Conservation (phyloP, 2,329 filamentous ascomycete species). For the Pyrenophora graminea region DNA sequence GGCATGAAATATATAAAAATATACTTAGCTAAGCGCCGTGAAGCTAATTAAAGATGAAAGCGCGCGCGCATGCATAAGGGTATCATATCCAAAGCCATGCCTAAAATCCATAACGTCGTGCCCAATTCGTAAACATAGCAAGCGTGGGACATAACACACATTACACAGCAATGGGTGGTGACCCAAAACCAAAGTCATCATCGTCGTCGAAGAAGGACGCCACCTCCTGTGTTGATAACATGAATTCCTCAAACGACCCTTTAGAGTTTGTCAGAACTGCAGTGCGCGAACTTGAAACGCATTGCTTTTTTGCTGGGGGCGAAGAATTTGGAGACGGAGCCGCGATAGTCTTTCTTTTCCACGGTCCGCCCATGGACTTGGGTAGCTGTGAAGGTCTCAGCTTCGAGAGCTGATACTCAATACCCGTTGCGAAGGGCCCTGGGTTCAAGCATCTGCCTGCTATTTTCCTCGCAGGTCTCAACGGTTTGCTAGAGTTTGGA, state of each 20-base stretch:
- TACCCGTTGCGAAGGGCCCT: constrained; percentile 7
- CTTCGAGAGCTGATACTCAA: constrained; percentile 7
- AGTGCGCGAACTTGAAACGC: background rate
- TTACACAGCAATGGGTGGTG: constrained; percentile 27
- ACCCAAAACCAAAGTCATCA: constrained; percentile 23
- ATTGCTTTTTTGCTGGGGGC: background rate
- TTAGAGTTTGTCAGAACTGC: background rate
- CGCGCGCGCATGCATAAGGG: background rate
- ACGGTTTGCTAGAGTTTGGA: background rate
- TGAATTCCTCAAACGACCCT: constrained; percentile 20
- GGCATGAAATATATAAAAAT: too few species aligned
- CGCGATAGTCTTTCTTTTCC: constrained; percentile 1
- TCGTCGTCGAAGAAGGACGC: constrained; percentile 36
- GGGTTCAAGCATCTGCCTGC: constrained; percentile 9
- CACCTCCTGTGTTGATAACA: constrained; percentile 35
- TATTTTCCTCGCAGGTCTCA: constrained; percentile 2
- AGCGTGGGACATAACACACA: background rate
- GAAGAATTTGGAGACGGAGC: background rate
- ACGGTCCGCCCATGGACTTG: background rate
- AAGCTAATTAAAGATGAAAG: background rate
- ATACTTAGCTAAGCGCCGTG: background rate
- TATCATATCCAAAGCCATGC: constrained; percentile 5
- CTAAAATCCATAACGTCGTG: background rate
- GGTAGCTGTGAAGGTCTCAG: constrained; percentile 10
- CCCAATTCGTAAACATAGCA: background rate